Evolutionary conservation across 495 filamentous ascomycete species (phyloP).

Genomic region (Pyrenopolyporus hunteri): DNA sequence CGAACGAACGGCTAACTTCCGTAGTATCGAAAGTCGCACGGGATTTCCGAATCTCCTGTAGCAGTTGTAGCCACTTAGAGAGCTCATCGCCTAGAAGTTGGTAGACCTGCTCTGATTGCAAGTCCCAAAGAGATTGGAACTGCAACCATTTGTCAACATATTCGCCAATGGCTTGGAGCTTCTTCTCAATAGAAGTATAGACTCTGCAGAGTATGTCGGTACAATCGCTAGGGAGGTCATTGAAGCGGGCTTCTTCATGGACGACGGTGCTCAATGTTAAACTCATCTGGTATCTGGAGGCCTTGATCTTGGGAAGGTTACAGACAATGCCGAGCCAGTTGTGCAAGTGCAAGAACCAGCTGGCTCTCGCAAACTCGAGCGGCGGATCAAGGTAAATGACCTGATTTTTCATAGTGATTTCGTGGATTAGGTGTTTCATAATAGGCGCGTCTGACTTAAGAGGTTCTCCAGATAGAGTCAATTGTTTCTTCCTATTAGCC

Average conservation of each 20-base stretch:
- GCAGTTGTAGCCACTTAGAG: slow-evolving; percentile 87
- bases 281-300: slow-evolving; percentile 91
- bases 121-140: slow-evolving; percentile 98
- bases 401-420: slow-evolving; percentile 95
- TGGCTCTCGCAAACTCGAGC: slow-evolving; percentile 86
- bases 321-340: slow-evolving; percentile 92
- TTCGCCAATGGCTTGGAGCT: slow-evolving; percentile 71
- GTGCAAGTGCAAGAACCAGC: slow-evolving; percentile 92
- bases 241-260: slow-evolving; percentile 75
- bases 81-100: slow-evolving; percentile 89
- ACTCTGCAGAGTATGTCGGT: slow-evolving; percentile 76
- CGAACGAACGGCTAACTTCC: slow-evolving; percentile 87
- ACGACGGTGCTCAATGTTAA: slow-evolving; percentile 64
- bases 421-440: slow-evolving; percentile 76
- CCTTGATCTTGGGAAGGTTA: slow-evolving; percentile 89
- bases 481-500: slow-evolving; percentile 45
- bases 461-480: slow-evolving; percentile 46
- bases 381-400: slow-evolving; percentile 94
- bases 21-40: slow-evolving; percentile 95
- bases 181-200: slow-evolving; percentile 79
- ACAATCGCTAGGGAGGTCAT: slow-evolving; percentile 83
- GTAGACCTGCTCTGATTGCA: slow-evolving; percentile 94
- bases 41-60: slow-evolving; percentile 93
- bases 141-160: slow-evolving; percentile 98
- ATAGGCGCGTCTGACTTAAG: slow-evolving; percentile 57